Evolutionary conservation across 371 early-diverging fungal species (phyloP).

Genomic region (Mycotypha africana): DNA sequence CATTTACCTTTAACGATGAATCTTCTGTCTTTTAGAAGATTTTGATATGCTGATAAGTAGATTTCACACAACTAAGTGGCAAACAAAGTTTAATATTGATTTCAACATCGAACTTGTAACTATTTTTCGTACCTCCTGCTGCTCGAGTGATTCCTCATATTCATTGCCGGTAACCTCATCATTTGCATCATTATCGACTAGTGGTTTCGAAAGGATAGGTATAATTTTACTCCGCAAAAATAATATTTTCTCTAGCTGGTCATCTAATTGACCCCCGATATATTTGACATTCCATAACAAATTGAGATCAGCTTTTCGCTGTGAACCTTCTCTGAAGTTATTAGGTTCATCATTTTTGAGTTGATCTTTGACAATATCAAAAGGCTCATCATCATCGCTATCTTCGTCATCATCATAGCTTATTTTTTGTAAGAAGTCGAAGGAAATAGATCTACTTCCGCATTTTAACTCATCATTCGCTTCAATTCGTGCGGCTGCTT

Average conservation of each 20-base stretch:
- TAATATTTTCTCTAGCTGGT: constrained; percentile 20
- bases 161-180: constrained; percentile 32
- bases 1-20: constrained; percentile 19
- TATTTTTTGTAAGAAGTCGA: no score
- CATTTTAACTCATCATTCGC: neutral
- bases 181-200: constrained; percentile 22
- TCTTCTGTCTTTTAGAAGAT: constrained; percentile 17
- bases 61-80: constrained; percentile 19
- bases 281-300: constrained; percentile 18
- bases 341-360: neutral
- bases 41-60: constrained; percentile 24
- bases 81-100: no score
- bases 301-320: constrained; percentile 2
- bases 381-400: no score
- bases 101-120: no score
- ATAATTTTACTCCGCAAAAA: constrained; percentile 18
- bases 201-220: constrained; percentile 13
- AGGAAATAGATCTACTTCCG: neutral
- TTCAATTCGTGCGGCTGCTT: neutral
- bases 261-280: constrained; percentile 18
- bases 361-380: neutral
- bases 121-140: no score
- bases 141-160: constrained; percentile 30
- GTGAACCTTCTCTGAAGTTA: neutral
- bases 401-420: no score